Conservation (phyloP, 345 rosid species). For the Citrus sinensis region DVS_A1.0 CM039166.1:19951001-19951500, state of each 20-base stretch:
- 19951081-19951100: no score
- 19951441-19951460: conserved; percentile 90
- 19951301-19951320: conserved; percentile 77
- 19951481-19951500: conserved; percentile 95
- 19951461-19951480: conserved; percentile 67
- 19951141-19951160: background rate
- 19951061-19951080: no score
- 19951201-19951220: background rate
- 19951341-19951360: conserved; percentile 71
- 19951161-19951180: background rate
- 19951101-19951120: background rate
- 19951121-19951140: background rate
- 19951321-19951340: conserved; percentile 80
- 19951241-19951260: background rate
- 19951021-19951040: background rate
- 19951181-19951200: background rate
- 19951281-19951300: conserved; percentile 61
- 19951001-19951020: background rate
- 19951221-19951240: background rate
- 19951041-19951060: no score
- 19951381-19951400: conserved; percentile 88
- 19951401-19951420: conserved; percentile 73
- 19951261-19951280: background rate
- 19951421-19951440: conserved; percentile 74
- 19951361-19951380: conserved; percentile 99